phyloP scores from a whole-genome alignment of 306 rosid species.

The Cucumis sativus region DNA sequence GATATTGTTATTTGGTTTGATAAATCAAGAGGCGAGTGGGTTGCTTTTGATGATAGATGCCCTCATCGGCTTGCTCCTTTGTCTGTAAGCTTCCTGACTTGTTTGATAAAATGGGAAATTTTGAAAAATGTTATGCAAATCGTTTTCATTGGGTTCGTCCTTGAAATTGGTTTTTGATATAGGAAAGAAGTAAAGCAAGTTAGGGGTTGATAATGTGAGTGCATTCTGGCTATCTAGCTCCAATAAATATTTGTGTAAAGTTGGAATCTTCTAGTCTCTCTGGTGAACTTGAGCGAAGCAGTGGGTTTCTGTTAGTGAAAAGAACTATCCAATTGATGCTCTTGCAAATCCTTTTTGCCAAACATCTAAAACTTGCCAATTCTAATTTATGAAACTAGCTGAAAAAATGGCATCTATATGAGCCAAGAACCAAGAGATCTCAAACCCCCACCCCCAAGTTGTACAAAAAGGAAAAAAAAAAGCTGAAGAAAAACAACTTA shows the following conservation, averaged over 20 bases:
- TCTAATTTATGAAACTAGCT: neutral
- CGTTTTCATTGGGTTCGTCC: neutral
- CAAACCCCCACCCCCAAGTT: no score
- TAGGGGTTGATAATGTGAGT: neutral
- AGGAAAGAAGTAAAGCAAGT: neutral
- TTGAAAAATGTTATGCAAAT: neutral
- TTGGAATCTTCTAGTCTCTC: neutral
- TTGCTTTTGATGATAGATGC: conserved; percentile 84
- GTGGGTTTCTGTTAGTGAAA: neutral
- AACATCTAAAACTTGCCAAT: neutral
- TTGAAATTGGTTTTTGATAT: neutral
- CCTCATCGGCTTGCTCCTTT: conserved; percentile 98
- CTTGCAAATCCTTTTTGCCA: neutral
- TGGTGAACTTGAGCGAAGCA: neutral
- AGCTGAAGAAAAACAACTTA: no score
- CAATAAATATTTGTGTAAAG: neutral
- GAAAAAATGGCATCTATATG: no score
- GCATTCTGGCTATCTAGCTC: neutral
- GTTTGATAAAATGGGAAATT: neutral
- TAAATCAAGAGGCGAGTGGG: conserved; percentile 51
- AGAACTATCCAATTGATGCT: neutral
- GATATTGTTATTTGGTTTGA: conserved; percentile 83
- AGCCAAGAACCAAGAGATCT: no score
- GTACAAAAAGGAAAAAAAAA: no score
- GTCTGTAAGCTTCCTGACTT: conserved; percentile 40